A percentile compares a stretch with the other conserved stretches of the same genome.
Evolutionary conservation across 768 basidiomycete genomes (phyloP).

Genomic region (Serpula lacrymans): DNA sequence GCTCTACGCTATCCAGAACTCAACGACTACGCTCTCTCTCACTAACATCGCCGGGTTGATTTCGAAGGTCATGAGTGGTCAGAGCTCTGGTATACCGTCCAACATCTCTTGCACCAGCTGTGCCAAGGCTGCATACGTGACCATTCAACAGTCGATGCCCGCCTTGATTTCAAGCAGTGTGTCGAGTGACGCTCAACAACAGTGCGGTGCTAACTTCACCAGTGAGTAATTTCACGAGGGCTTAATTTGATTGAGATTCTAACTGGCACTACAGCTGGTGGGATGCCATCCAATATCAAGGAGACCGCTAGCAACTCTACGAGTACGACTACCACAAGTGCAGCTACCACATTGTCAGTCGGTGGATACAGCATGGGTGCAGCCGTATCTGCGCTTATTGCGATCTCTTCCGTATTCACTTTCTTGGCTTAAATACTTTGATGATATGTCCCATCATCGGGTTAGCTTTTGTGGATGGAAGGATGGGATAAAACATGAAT

Average conservation of each 20-base stretch:
- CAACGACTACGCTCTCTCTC: constrained; percentile 18
- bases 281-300: constrained; percentile 24
- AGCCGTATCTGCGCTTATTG: constrained; percentile 25
- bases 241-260: neutral
- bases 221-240: constrained; percentile 42
- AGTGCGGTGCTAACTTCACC: constrained; percentile 53
- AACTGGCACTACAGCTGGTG: constrained; percentile 21
- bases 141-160: constrained; percentile 36
- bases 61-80: constrained; percentile 7
- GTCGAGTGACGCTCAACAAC: constrained; percentile 19
- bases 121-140: constrained; percentile 48
- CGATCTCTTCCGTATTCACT: constrained; percentile 32
- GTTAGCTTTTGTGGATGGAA: too few relatives aligned
- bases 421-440: constrained; percentile 33
- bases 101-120: constrained; percentile 54
- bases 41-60: constrained; percentile 14
- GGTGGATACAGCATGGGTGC: constrained; percentile 20
- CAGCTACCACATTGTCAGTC: constrained; percentile 18
- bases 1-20: constrained; percentile 48
- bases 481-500: too few relatives aligned
- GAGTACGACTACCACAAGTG: constrained; percentile 13
- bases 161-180: constrained; percentile 26
- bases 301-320: constrained; percentile 20
- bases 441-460: too few relatives aligned
- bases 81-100: constrained; percentile 14